phyloP scores from a whole-genome alignment of 768 basidiomycete species.

The Gloeostereum incarnatum region DNA sequence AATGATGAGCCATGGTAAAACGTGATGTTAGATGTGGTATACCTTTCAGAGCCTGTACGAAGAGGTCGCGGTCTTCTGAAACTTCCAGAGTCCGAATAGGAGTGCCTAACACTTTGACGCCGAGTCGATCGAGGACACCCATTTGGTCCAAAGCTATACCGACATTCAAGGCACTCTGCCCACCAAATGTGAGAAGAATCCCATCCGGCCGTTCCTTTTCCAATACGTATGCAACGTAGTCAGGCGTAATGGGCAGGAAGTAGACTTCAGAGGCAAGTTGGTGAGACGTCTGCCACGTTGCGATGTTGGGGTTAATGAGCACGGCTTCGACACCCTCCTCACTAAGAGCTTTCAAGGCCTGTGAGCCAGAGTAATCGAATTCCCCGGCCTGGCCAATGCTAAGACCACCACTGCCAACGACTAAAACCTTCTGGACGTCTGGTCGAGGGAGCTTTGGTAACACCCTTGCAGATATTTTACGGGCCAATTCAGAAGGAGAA shows the following conservation, averaged over 20 bases:
- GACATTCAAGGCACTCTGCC: constrained; percentile 96
- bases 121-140: constrained; percentile 90
- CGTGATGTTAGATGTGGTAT: constrained; percentile 12
- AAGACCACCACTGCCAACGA: constrained; percentile 93
- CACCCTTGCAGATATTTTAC: constrained; percentile 89
- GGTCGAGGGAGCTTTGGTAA: constrained; percentile 87
- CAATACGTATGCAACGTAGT: constrained; percentile 97
- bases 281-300: constrained; percentile 99
- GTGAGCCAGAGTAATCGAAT: constrained; percentile 99
- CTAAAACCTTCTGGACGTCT: constrained; percentile 89
- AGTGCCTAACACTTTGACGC: constrained; percentile 90
- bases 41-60: constrained; percentile 96
- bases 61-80: constrained; percentile 94
- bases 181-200: constrained; percentile 94
- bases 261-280: constrained; percentile 95
- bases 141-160: constrained; percentile 95
- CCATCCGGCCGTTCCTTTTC: constrained; percentile 99
- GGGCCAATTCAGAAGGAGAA: constrained; percentile 91
- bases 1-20: background rate
- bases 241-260: constrained; percentile 91
- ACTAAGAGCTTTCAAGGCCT: constrained; percentile 94
- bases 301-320: constrained; percentile 98
- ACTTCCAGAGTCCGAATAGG: constrained; percentile 92
- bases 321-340: constrained; percentile 94
- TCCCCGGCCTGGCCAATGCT: constrained; percentile 98